A percentile compares a stretch with the other conserved stretches of the same genome.
These are phyloP conservation scores for Colletotrichum sidae DNA, from an alignment of 2,329 filamentous ascomycete species.

Conservation along the genomic window DNA sequence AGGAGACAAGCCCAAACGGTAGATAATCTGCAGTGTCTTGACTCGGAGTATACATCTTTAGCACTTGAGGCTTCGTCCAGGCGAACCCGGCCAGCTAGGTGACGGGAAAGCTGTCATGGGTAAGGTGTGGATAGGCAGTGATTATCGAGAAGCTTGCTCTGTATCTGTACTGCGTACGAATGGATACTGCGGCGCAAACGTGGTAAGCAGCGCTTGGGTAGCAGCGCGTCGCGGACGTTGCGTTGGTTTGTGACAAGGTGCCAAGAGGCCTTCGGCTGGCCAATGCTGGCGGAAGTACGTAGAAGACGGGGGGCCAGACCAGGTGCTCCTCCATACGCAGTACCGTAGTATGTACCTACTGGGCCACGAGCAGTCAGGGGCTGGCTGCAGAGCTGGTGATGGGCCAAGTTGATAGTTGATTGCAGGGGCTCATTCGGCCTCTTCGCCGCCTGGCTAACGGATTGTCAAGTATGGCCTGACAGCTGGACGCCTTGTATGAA, in stretches of 20 bases:
- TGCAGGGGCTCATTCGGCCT: constrained; percentile 10
- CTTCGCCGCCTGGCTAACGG: constrained; percentile 8
- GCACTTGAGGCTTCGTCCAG: too few relatives aligned
- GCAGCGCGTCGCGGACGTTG: constrained; percentile 8
- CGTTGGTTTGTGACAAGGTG: background rate
- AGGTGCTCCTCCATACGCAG: constrained; percentile 3
- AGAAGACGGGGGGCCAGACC: constrained; percentile 14
- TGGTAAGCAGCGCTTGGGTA: constrained; percentile 28
- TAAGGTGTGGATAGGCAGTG: too few relatives aligned
- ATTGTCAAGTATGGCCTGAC: background rate
- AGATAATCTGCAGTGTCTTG: too few relatives aligned
- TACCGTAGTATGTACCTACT: too few relatives aligned
- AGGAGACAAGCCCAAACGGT: too few relatives aligned
- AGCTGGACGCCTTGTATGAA: too few relatives aligned
- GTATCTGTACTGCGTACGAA: too few relatives aligned
- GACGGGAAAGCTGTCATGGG: too few relatives aligned
- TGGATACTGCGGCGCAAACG: constrained; percentile 12
- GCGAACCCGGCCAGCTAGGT: too few relatives aligned
- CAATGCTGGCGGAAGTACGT: constrained; percentile 23
- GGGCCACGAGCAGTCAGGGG: constrained; percentile 11
- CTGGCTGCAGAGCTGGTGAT: constrained; percentile 24
- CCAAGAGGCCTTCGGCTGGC: constrained; percentile 23
- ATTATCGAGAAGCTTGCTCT: too few relatives aligned
- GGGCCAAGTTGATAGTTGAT: constrained; percentile 15
- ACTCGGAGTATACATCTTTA: too few relatives aligned